Conservation (phyloP, 306 rosid genomes). For the Casuarina equisetifolia region DNA sequence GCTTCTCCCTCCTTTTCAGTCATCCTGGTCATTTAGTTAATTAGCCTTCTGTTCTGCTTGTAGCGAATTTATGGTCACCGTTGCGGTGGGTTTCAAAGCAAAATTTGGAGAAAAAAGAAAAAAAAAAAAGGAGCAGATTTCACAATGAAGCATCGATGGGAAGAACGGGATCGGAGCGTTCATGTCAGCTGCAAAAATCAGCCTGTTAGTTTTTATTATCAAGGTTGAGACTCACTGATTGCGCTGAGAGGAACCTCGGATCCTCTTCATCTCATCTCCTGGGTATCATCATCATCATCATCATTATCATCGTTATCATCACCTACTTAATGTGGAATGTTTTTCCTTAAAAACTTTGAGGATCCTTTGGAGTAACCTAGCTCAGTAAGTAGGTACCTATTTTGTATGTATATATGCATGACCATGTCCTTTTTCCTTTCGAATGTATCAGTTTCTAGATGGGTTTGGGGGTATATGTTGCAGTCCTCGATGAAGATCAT, state of each 20-base stretch:
- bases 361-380: slow-evolving; percentile 34
- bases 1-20: slow-evolving; percentile 35
- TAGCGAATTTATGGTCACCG: slow-evolving; percentile 18
- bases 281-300: slow-evolving; percentile 7
- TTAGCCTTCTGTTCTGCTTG: slow-evolving; percentile 24
- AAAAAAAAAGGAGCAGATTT: slow-evolving; percentile 5
- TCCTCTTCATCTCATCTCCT: slow-evolving; percentile 59
- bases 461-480: slow-evolving; percentile 37
- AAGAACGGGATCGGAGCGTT: slow-evolving; percentile 87
- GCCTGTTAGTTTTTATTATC: slow-evolving; percentile 56
- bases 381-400: slow-evolving; percentile 46
- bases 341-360: slow-evolving; percentile 13
- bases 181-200: slow-evolving; percentile 92
- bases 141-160: slow-evolving; percentile 31
- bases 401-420: slow-evolving; percentile 49
- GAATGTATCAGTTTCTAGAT: slow-evolving; percentile 39
- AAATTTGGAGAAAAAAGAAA: slow-evolving; percentile 22
- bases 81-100: slow-evolving; percentile 23
- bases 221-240: slow-evolving; percentile 61
- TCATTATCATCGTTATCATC: slow-evolving; percentile 1
- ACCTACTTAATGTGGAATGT: slow-evolving; percentile 14
- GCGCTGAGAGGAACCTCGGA: slow-evolving; percentile 99
- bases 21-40: slow-evolving; percentile 23
- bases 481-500: slow-evolving; percentile 30
- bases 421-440: slow-evolving; percentile 34